Base-by-base conservation (phyloP, 2,329 filamentous ascomycete genomes). In the Decorospora gaudefroyi region DNA sequence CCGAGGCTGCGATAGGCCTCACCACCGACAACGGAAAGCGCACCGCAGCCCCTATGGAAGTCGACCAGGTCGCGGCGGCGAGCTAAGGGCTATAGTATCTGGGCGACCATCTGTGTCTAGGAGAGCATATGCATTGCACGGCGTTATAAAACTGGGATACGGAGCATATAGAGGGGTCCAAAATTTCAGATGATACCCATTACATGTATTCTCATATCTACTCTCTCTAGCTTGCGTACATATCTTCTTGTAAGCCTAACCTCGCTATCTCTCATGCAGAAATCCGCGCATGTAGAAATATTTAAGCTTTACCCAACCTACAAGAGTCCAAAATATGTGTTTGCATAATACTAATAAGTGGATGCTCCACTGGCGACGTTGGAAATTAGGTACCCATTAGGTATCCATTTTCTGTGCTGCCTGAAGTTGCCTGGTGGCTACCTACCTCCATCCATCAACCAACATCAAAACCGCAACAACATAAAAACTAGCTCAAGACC, bases 1-100 rank as follows among this genome's bases (percentile, higher is more conserved):
- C 91, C 21, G 89, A 95, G 65, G 89, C 88, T 11, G 90, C 87
- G 0, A 77, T 85, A 23, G 89, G 89, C 26, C 73, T 91, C 42
- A 76, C 79, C 41, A 84, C 82, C 21, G 85, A 90, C 66, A 90
- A 90, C 68, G 81, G 81, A 53, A 72, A 67, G 49, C 64, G 67
- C 42, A 53, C 61, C 4, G 64, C 61, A 8, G 49, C 60, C 19
- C 51, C 51, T 15, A 70, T 70, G 66, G 66, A 70, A 17, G 59
- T 69, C 10, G 67, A 69, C 49, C 57, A 64, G 18, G 46, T 37
- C 3, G 53, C 48, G 15, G 52, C 45, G 29, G 27, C 61, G 52
- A 55, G 17, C 10, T 19, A 21, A 21, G 27, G 15, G 11, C n/a
- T 22, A 22, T n/a, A 11, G 17, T 11, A 22, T n/a, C n/a, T 34